Evolutionary conservation across 164 flowering plant genomes (phyloP), one percentile per base, ranked within the genome.

Genomic region (Macadamia tetraphylla): DNA sequence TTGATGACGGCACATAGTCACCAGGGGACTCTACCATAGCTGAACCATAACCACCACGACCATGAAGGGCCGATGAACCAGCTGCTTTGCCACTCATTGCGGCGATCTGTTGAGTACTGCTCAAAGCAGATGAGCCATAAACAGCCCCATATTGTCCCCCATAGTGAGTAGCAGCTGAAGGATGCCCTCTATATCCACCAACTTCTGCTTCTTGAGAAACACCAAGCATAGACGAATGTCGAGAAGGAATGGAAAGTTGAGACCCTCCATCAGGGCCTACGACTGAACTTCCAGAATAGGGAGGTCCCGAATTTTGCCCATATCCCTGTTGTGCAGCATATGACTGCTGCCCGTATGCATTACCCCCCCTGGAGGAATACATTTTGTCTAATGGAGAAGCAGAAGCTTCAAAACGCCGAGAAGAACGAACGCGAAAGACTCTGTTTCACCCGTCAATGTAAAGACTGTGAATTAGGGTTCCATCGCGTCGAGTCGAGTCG

Each of bases 101-200:
- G 40, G 86, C 74, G 71, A 75, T 72, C 94, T 90, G 88, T 71
- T 85, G 90, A 42, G 70, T 66, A 63, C 78, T 75, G 67, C 82
- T 76, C 72, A 85, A 70, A 44, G 82, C 67, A 74, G 89, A 64
- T 30, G 90, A 81, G 31, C 90, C 86, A 81, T 94, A 94, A 3
- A 87, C 73, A 58, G 88, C 77, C 61, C 82, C 76, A 77, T 94
- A 92, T 61, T 88, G 97, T 6, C 92, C 92, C 57, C 90, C 97
- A 77, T 85, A 91, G 66, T 81, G 89, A 67, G 82, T 67, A 6
- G 86, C 67, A 64, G 84, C 70, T 7, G 91, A 77, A 64, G 85
- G 57, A 75, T 83, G 88, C 62, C 72, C 68, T 73, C 97, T 83
- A 70, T 86, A 88, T 32, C 82, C 90, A 80, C 84, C 78, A 70